Base-by-base conservation (phyloP, 1,139 yeast genomes). In the Geotrichum phurueaensis region DNA sequence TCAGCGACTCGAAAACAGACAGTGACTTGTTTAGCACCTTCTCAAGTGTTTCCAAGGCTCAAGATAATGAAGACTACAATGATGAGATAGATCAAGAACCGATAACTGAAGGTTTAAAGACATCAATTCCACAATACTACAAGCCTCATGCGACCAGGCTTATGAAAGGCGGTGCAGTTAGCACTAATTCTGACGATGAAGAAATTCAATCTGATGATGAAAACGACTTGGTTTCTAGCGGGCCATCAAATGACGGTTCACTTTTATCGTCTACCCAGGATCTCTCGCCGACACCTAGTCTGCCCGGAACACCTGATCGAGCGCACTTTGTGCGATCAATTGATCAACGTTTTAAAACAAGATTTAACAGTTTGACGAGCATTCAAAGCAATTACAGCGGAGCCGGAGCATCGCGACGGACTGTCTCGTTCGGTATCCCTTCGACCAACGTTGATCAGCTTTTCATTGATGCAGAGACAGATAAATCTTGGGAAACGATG, bases 401-500 rank as follows among this genome's bases (percentile, higher is more conserved):
- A 7, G 18, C 22, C 20, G 50, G 50, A 18, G n/a, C 48, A 12
- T 52, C 57, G 5, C 27, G 45, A 5, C 31, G 57, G 3, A 18
- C 57, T 45, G 56, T 50, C 2, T 15, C 49, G 6, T 53, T 43
- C 3, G 45, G 23, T 3, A 29, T 60, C 4, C 61, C 60, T 20
- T 39, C 60, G 13, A 58, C 65, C 12, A 59, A 60, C 47, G 29
- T 65, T 29, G 66, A 66, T 43, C 65, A 65, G 29, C 53, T 62
- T 22, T 59, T 64, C 20, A 53, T 47, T 25, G 62, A 51, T 22
- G 58, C 52, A 15, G 60, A 58, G n/a, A 53, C 60, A 2, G 59
- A 48, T 51, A 58, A 62, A 13, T 70, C 73, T 1, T 67, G 72
- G 70, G 76, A 73, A 43, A 70, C 71, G 1, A 63, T 73, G n/a